A percentile compares a stretch with the other conserved stretches of the same genome.
These are phyloP conservation scores for Salix viminalis DNA, from an alignment of 345 rosid genomes.

Conservation along the genomic window DNA sequence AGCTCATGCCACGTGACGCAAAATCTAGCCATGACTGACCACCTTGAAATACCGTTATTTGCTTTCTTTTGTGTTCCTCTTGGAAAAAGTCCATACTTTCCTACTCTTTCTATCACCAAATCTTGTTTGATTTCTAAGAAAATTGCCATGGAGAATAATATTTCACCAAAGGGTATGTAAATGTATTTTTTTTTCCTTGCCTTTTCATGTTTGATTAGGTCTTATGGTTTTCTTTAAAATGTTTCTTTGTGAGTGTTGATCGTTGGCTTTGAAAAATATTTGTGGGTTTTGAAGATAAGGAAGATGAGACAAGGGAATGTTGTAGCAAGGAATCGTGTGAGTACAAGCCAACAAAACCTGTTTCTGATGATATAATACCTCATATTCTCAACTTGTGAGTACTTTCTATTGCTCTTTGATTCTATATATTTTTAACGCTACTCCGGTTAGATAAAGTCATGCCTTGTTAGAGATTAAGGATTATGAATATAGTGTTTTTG, in stretches of 20 bases:
- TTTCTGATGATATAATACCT: conserved; percentile 59
- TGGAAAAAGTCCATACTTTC: neutral
- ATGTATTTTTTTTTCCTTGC: neutral
- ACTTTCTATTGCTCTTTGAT: neutral
- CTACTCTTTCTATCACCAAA: neutral
- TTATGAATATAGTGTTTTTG: too few relatives aligned
- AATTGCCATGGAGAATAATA: neutral
- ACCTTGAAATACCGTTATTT: neutral
- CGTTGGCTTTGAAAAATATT: neutral
- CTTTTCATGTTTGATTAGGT: neutral
- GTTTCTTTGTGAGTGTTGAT: neutral
- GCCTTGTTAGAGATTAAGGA: neutral
- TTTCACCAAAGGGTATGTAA: conserved; percentile 1
- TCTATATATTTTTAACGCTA: neutral
- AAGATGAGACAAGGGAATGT: conserved; percentile 39
- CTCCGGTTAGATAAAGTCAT: neutral
- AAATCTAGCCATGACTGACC: conserved; percentile 8
- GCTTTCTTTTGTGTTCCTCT: neutral
- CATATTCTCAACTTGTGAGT: conserved; percentile 76
- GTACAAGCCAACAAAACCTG: conserved; percentile 11
- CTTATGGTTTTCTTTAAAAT: too few relatives aligned
- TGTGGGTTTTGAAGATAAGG: conserved; percentile 9
- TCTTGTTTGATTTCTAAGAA: neutral
- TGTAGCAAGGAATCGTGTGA: conserved; percentile 49
- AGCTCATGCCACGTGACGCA: conserved; percentile 21